These are phyloP conservation scores for Sherardia arvensis DNA, from an alignment of 257 asterid species.

Conservation along the genomic window DNA sequence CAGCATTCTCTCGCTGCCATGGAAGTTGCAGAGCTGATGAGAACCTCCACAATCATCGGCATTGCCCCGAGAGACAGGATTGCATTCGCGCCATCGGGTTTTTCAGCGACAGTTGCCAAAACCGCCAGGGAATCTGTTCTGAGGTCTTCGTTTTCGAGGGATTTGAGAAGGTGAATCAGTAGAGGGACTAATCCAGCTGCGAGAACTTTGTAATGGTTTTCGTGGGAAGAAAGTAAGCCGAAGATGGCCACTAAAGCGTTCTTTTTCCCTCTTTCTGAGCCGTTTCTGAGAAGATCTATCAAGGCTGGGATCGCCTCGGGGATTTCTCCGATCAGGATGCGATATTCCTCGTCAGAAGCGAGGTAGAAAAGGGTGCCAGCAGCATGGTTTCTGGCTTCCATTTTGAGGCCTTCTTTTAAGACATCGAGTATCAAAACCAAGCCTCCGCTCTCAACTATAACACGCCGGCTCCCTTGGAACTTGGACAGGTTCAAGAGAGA, in stretches of 20 bases:
- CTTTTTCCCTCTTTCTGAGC: conserved; percentile 43
- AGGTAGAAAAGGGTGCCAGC: conserved; percentile 71
- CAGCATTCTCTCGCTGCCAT: conserved; percentile 42
- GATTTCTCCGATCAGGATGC: conserved; percentile 39
- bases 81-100: conserved; percentile 50
- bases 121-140: conserved; percentile 50
- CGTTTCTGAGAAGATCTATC: conserved; percentile 31
- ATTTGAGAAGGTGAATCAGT: conserved; percentile 29
- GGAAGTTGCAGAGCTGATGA: conserved; percentile 29
- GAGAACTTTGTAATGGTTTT: conserved; percentile 47
- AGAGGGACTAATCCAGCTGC: conserved; percentile 46
- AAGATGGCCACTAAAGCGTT: conserved; percentile 47
- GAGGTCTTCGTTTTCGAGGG: conserved; percentile 43
- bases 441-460: conserved; percentile 42
- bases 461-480: conserved; percentile 26
- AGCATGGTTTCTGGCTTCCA: conserved; percentile 65
- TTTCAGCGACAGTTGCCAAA: conserved; percentile 47
- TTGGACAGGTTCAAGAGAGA: conserved; percentile 56
- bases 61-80: conserved; percentile 39
- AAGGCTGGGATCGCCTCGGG: conserved; percentile 43
- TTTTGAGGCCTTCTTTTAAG: conserved; percentile 30
- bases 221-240: conserved; percentile 48
- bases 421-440: conserved; percentile 36
- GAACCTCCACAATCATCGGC: conserved; percentile 31
- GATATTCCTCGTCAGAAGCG: conserved; percentile 55